Evolutionary conservation across 2,329 filamentous ascomycete species (phyloP).

Genomic region (Colletotrichum graminicola): DNA sequence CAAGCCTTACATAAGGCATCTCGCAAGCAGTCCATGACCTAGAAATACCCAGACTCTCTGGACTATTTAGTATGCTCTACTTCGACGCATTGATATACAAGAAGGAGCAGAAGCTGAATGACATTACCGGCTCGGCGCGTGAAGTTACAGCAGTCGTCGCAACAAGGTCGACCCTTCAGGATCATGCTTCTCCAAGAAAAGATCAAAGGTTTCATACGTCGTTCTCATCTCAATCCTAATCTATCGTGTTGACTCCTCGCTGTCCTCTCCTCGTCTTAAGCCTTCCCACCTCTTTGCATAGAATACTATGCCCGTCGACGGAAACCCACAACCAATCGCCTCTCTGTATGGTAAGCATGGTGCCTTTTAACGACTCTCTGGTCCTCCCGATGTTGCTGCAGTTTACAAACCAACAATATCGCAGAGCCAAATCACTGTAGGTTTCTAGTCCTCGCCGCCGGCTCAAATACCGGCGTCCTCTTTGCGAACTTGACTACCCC

Average conservation of each 20-base stretch:
- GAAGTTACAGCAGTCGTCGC: background rate
- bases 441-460: too few species aligned
- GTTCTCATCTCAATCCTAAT: background rate
- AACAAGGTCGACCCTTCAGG: background rate
- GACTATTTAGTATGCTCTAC: background rate
- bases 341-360: background rate
- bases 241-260: background rate
- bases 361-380: background rate
- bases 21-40: background rate
- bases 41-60: background rate
- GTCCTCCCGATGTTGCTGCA: background rate
- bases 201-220: background rate
- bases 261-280: too few species aligned
- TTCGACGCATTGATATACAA: background rate
- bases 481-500: too few species aligned
- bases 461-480: too few species aligned
- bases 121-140: background rate
- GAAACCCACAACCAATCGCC: too few species aligned
- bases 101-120: background rate
- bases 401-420: background rate
- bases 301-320: too few species aligned
- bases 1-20: background rate
- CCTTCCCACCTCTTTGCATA: too few species aligned
- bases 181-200: background rate
- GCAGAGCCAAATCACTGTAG: background rate